phyloP scores from a whole-genome alignment of 495 filamentous ascomycete species.

The Articulospora tetracladia region DNA sequence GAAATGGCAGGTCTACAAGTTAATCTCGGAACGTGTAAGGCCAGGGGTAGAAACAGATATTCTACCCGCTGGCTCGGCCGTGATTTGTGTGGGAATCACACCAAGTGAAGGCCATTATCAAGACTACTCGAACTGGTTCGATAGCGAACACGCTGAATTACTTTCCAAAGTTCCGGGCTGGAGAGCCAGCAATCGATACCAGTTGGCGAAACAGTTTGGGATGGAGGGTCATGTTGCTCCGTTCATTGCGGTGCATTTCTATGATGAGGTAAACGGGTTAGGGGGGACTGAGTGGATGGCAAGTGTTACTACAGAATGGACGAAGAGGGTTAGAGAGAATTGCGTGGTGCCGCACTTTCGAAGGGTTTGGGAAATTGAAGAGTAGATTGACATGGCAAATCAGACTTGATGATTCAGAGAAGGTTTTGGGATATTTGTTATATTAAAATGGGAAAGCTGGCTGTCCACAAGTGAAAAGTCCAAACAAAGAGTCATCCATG shows the following conservation, averaged over 20 bases:
- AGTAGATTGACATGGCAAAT: too few relatives aligned
- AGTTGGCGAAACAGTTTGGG: background rate
- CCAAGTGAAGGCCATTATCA: background rate
- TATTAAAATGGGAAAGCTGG: too few relatives aligned
- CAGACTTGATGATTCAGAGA: too few relatives aligned
- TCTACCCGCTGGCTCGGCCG: too few relatives aligned
- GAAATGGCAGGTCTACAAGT: too few relatives aligned
- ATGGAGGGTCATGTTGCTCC: background rate
- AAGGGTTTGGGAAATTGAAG: background rate
- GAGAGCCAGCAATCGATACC: background rate
- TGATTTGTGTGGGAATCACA: too few relatives aligned
- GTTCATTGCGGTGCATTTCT: background rate
- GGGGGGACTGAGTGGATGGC: background rate
- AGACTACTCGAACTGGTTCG: background rate
- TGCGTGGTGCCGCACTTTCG: background rate
- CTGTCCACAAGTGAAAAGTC: too few relatives aligned
- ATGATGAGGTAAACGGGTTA: conserved; percentile 1
- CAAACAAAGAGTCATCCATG: too few relatives aligned
- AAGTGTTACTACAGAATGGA: background rate
- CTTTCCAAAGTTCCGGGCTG: background rate
- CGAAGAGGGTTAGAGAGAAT: background rate
- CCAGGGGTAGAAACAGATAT: too few relatives aligned
- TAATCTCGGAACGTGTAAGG: too few relatives aligned
- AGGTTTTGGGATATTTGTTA: too few relatives aligned
- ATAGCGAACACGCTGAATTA: background rate